phyloP scores from a whole-genome alignment of 139 green algal genomes.

The Chlamydomonas applanata region DNA sequence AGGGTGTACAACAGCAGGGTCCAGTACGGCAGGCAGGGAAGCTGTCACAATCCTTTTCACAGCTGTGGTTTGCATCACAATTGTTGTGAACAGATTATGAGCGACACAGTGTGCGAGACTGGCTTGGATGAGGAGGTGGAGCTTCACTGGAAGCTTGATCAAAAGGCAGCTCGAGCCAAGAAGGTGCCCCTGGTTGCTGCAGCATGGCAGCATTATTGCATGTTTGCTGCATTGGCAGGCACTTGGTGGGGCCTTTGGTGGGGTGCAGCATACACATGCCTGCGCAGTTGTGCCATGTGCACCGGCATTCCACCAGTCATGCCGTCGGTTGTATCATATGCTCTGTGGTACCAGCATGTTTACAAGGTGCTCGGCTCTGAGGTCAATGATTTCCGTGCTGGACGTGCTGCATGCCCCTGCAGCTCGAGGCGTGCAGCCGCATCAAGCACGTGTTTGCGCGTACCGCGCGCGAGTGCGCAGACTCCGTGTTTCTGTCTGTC shows the following conservation, averaged over 20 bases:
- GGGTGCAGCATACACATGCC: no score
- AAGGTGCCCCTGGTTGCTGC: no score
- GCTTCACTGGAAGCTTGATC: slow-evolving; percentile 78
- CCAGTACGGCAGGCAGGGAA: no score
- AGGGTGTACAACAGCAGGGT: no score
- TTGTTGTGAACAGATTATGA: slow-evolving; percentile 32
- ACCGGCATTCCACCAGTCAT: no score
- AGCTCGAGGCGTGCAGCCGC: slow-evolving; percentile 52
- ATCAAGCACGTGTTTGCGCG: slow-evolving; percentile 77
- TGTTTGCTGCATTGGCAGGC: not conserved
- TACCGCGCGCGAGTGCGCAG: slow-evolving; percentile 72
- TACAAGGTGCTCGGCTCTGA: no score
- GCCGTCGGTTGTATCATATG: no score
- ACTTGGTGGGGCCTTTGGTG: slow-evolving; percentile 19
- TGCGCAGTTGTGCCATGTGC: no score
- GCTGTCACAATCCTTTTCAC: no score
- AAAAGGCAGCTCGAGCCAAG: slow-evolving; percentile 12
- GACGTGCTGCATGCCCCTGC: not conserved
- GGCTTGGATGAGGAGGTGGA: slow-evolving; percentile 76
- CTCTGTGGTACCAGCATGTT: no score
- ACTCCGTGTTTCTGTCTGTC: slow-evolving; percentile 69
- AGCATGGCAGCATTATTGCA: not conserved
- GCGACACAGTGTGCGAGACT: slow-evolving; percentile 67
- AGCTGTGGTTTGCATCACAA: no score
- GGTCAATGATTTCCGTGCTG: no score